These are phyloP conservation scores for Digitaria exilis DNA, from an alignment of 202 grass and related monocot species.

Conservation along the genomic window DNA sequence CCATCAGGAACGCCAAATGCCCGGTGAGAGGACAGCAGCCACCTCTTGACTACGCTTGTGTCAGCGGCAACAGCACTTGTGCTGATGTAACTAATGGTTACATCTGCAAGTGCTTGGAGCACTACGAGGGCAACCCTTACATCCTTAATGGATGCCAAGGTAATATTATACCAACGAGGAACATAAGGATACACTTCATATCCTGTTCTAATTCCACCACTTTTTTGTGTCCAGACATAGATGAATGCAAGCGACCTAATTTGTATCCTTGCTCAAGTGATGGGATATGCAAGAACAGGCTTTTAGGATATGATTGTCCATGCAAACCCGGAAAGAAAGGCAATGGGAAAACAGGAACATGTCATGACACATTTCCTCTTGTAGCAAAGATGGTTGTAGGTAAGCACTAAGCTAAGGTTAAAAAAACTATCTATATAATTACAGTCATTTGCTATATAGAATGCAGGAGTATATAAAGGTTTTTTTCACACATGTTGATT, in stretches of 20 bases:
- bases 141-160: slow-evolving; percentile 3
- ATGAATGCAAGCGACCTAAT: background rate
- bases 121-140: background rate
- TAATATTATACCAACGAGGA: background rate
- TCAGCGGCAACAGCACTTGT: slow-evolving; percentile 10
- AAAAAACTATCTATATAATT: background rate
- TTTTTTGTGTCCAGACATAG: background rate
- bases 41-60: background rate
- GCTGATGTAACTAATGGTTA: background rate
- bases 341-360: background rate
- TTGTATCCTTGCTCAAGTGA: background rate
- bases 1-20: background rate
- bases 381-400: background rate
- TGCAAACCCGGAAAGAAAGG: slow-evolving; percentile 16
- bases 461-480: no score
- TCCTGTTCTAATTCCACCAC: no score
- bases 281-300: background rate
- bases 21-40: background rate
- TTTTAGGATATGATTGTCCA: background rate
- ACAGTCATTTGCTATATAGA: background rate
- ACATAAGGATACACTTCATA: no score
- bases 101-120: background rate
- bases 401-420: background rate
- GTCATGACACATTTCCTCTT: background rate
- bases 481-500: no score